phyloP scores from a whole-genome alignment of 495 filamentous ascomycete genomes.

The Tuber borchii region DNA sequence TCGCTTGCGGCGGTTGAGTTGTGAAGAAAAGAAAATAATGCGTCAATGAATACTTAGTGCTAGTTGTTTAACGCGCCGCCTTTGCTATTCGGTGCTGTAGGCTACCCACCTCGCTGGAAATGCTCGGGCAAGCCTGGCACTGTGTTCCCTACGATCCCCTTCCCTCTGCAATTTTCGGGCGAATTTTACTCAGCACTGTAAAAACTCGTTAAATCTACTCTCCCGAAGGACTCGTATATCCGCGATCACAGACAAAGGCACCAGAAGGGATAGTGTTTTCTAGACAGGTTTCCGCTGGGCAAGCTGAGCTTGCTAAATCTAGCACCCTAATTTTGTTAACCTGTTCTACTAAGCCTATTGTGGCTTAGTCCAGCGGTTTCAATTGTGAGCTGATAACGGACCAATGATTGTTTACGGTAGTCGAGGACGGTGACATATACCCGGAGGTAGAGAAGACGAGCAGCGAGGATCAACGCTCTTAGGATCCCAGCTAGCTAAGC shows the following conservation, averaged over 20 bases:
- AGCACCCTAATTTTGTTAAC: not conserved
- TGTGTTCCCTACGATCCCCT: not conserved
- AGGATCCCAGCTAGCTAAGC: not conserved
- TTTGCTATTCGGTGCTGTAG: constrained; percentile 12
- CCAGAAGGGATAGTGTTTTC: not conserved
- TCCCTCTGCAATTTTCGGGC: not conserved
- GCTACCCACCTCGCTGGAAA: constrained; percentile 17
- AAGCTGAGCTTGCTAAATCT: not conserved
- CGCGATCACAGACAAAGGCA: not conserved
- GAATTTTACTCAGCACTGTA: not conserved
- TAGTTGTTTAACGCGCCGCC: not conserved
- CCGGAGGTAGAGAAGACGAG: not conserved
- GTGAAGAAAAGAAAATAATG: not conserved
- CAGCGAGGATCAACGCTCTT: not conserved
- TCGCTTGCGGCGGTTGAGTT: not conserved
- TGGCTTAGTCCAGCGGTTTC: not conserved
- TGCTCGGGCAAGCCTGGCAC: not conserved
- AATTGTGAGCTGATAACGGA: not conserved
- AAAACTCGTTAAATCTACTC: not conserved
- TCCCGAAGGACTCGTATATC: not conserved
- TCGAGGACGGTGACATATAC: not conserved
- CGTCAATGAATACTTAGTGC: not conserved
- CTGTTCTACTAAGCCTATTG: not conserved
- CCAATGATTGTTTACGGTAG: not conserved
- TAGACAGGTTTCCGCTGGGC: not conserved